Percentiles rank a stretch among this genome's conserved stretches.
phyloP scores from a whole-genome alignment of 2,329 filamentous ascomycete species.

The Cladosporium sp. region DNA sequence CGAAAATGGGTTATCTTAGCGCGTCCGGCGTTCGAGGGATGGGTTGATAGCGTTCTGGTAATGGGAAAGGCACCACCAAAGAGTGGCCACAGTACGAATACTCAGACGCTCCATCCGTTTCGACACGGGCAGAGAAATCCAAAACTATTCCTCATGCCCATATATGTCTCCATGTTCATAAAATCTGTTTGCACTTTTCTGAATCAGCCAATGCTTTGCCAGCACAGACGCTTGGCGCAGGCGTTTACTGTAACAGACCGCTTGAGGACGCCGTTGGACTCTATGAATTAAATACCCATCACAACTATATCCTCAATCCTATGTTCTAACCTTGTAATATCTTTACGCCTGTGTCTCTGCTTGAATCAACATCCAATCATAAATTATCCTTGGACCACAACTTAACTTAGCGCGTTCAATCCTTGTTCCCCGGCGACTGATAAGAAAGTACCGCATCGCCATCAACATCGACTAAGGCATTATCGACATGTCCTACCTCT shows the following conservation, averaged over 20 bases:
- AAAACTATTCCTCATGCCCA: conserved; percentile 14
- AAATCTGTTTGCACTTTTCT: not conserved
- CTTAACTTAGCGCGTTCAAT: not conserved
- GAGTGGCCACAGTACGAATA: conserved; percentile 14
- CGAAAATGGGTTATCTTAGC: conserved; percentile 17
- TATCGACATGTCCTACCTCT: not conserved
- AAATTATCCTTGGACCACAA: not conserved
- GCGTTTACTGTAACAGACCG: not conserved
- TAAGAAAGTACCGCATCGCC: not conserved
- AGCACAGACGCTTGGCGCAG: not conserved
- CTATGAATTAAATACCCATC: not conserved
- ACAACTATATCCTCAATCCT: not conserved
- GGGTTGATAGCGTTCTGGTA: conserved; percentile 21
- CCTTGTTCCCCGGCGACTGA: not conserved
- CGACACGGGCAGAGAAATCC: conserved; percentile 16
- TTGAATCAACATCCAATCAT: not conserved
- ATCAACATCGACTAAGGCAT: not conserved
- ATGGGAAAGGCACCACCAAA: conserved; percentile 17
- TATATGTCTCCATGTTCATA: not conserved
- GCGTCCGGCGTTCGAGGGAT: conserved; percentile 17
- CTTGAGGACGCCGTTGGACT: not conserved
- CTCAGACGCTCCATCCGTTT: conserved; percentile 15
- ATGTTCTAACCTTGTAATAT: not conserved
- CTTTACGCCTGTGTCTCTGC: not conserved
- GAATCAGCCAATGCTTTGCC: not conserved